Evolutionary conservation across 345 rosid species (phyloP), one percentile per base, ranked within the genome.

Genomic region (Adansonia digitata): DNA sequence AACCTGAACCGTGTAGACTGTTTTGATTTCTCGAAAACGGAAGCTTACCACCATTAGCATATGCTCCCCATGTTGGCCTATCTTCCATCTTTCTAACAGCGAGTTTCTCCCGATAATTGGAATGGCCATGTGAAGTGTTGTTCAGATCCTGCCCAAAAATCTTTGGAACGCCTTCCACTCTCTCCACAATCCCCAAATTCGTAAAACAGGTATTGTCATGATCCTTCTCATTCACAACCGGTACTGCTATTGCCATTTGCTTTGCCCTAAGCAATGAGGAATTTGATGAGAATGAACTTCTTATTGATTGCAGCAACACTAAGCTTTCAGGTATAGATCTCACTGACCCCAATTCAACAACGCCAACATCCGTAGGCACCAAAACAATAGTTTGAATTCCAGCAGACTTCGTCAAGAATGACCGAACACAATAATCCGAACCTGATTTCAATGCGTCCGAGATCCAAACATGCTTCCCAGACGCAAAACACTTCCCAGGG

Each of bases 261-360:
- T 86, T 88, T 11, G 68, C 75, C 78, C 74, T 79, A 51, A 49
- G 40, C 70, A 74, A 39, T 0, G 92, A 61, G 29, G 73, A 73
- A 66, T 79, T 81, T 15, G 89, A 70, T 2, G 88, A 87, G 79
- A 95, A 95, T 60, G 78, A 75, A 24, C 77, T 71, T 73, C 84
- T 89, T 78, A 91, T 70, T 11, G 83, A 81, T 70, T 83, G 90
- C 79, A 93, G 82, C 81, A 88, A 43, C 37, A 79, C 90, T 24
- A 84, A n/a, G 80, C 86, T 88, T 71, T 93, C 99, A 17, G 90
- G 86, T 18, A 93, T 77, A 61, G 88, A 85, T 83, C 92, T 86
- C 75, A 95, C 97, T 0, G 99, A 95, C 53, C 99, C 99, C 78
- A 95, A 82, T 83, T 95, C 99, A 60, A 95, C 89, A 77, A 95